Conservation (phyloP, 2,329 filamentous ascomycete genomes). For the Fusarium illudens region DNA sequence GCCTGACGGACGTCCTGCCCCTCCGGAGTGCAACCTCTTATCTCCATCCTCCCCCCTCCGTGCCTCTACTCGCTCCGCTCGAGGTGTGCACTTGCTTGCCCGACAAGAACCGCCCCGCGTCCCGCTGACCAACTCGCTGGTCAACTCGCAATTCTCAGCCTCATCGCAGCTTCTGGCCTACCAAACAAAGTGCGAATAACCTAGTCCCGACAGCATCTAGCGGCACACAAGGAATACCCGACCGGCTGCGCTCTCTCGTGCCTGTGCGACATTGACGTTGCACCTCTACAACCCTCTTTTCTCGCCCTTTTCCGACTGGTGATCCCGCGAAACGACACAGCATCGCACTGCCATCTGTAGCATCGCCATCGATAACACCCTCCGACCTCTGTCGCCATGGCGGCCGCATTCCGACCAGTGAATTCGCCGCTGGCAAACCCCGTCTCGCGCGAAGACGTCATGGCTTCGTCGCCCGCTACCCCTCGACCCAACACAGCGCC, state of each 20-base stretch:
- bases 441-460: constrained; percentile 47
- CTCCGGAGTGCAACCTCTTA: constrained; percentile 31
- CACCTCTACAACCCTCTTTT: constrained; percentile 10
- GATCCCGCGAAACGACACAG: constrained; percentile 12
- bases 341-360: constrained; percentile 12
- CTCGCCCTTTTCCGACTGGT: constrained; percentile 21
- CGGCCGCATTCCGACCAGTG: constrained; percentile 59
- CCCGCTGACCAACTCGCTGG: constrained; percentile 20
- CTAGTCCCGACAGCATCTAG: constrained; percentile 24
- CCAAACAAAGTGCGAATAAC: constrained; percentile 22
- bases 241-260: constrained; percentile 26
- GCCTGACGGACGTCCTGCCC: constrained; percentile 7
- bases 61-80: not conserved
- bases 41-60: constrained; percentile 29
- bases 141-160: constrained; percentile 41
- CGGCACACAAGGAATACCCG: constrained; percentile 25
- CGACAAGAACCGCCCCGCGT: constrained; percentile 36
- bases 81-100: constrained; percentile 31
- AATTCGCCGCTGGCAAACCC: constrained; percentile 52
- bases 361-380: constrained; percentile 12
- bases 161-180: constrained; percentile 34
- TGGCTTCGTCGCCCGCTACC: constrained; percentile 49
- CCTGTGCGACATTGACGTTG: constrained; percentile 35
- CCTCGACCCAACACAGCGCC: constrained; percentile 50
- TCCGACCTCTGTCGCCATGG: constrained; percentile 50